Conservation (phyloP, 495 filamentous ascomycete species). For the Sporormia fimetaria region DNA sequence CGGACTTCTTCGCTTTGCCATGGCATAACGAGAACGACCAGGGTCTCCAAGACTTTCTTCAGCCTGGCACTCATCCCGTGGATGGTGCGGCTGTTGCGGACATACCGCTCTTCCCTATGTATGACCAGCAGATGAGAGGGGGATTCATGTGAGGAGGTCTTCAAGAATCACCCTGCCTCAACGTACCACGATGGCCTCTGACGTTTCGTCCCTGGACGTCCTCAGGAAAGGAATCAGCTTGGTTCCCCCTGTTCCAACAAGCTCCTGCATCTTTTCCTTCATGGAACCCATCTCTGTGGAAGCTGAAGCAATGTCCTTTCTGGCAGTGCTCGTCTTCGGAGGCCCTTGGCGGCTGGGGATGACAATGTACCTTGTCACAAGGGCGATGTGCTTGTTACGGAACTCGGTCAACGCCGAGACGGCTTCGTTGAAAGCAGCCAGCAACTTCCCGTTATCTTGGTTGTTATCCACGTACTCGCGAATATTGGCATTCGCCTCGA, state of each 20-base stretch:
- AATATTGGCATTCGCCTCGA: conserved; percentile 19
- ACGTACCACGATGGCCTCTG: no score
- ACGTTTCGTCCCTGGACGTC: conserved; percentile 8
- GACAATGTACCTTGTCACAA: conserved; percentile 30
- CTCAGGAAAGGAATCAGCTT: conserved; percentile 26
- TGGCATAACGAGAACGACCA: no score
- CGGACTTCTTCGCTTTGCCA: no score
- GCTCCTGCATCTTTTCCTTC: conserved; percentile 4
- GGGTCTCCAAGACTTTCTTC: no score
- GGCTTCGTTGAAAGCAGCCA: conserved; percentile 21
- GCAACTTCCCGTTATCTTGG: background rate
- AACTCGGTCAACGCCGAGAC: conserved; percentile 21
- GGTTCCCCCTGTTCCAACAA: conserved; percentile 30
- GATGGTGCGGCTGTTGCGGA: no score
- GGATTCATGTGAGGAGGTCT: no score
- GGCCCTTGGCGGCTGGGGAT: conserved; percentile 12
- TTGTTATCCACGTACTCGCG: background rate
- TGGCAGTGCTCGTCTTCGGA: conserved; percentile 2
- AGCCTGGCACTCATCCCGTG: no score
- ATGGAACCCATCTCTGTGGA: conserved; percentile 5
- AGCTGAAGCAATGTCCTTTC: conserved; percentile 22
- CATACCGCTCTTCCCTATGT: no score
- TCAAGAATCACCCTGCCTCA: no score
- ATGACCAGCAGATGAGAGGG: no score
- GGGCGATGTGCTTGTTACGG: conserved; percentile 27